A percentile compares a stretch with the other conserved stretches of the same genome.
Evolutionary conservation across 2,329 filamentous ascomycete species (phyloP).

Genomic region (Chaetothyriales sp.): DNA sequence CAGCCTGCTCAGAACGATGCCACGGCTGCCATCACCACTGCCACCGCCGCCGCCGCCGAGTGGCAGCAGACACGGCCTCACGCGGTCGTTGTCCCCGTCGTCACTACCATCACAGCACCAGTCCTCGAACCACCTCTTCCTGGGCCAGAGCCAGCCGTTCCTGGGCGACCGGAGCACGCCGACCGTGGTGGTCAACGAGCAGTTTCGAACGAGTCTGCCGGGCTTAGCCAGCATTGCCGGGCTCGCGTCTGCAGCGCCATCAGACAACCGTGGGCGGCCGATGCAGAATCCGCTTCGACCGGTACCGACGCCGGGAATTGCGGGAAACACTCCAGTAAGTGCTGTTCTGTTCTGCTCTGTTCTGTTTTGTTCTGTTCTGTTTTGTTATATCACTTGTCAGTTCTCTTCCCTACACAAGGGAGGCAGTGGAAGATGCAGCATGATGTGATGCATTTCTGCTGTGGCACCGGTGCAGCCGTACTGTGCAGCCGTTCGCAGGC

Average conservation of each 20-base stretch:
- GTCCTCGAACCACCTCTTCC: slow-evolving; percentile 25
- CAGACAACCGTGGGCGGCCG: background rate
- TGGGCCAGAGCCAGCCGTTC: slow-evolving; percentile 22
- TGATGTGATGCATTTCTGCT: background rate
- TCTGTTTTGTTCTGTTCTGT: slow-evolving; percentile 1
- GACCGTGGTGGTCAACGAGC: background rate
- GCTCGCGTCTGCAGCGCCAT: slow-evolving; percentile 23
- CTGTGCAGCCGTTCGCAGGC: background rate
- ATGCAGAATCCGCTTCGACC: slow-evolving; percentile 8
- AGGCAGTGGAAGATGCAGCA: background rate
- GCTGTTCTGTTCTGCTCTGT: slow-evolving; percentile 5
- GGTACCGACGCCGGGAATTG: slow-evolving; percentile 16
- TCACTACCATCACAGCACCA: slow-evolving; percentile 34
- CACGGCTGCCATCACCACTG: slow-evolving; percentile 23
- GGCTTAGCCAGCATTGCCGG: slow-evolving; percentile 41
- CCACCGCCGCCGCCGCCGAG: slow-evolving; percentile 27
- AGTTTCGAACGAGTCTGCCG: background rate
- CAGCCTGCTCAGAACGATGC: slow-evolving; percentile 23
- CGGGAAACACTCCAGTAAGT: slow-evolving; percentile 27
- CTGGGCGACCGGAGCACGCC: slow-evolving; percentile 22
- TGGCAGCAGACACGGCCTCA: slow-evolving; percentile 31
- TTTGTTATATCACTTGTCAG: no score
- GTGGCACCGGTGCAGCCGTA: no score
- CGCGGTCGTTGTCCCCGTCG: slow-evolving; percentile 34
- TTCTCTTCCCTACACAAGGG: background rate